phyloP scores from a whole-genome alignment of 1,284 basidiomycete species.

The Cutaneotrichosporon mucoides region DNA sequence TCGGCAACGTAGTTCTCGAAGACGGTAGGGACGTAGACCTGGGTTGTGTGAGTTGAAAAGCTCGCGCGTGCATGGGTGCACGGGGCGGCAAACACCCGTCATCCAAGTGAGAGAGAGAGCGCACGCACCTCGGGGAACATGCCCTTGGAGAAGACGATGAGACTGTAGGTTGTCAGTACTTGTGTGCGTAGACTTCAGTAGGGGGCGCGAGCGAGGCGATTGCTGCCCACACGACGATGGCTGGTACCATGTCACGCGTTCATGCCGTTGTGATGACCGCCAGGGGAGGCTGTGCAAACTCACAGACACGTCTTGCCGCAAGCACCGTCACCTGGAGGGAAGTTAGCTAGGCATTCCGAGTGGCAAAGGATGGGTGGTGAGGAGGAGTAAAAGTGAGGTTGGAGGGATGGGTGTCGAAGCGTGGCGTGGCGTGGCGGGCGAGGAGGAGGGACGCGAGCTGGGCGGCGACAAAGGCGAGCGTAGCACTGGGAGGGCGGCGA shows the following conservation, averaged over 20 bases:
- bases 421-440: neutral
- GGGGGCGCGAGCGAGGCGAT: neutral
- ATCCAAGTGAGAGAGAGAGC: neutral
- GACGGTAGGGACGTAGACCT: conserved; percentile 90
- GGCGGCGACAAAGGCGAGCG: neutral
- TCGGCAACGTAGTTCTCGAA: conserved; percentile 83
- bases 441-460: neutral
- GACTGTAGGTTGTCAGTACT: conserved; percentile 22
- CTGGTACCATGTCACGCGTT: neutral
- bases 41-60: conserved; percentile 16
- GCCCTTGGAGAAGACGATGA: conserved; percentile 65
- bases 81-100: neutral
- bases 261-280: conserved; percentile 4
- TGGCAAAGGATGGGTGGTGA: neutral
- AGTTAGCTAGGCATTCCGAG: conserved; percentile 9
- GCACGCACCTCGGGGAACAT: conserved; percentile 81
- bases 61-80: neutral
- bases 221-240: neutral
- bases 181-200: neutral
- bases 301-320: conserved; percentile 57
- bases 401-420: neutral
- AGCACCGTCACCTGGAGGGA: conserved; percentile 50
- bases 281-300: conserved; percentile 19
- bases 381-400: neutral
- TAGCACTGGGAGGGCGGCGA: neutral